phyloP scores from a whole-genome alignment of 495 filamentous ascomycete species.

The Viridothelium virens region DNA sequence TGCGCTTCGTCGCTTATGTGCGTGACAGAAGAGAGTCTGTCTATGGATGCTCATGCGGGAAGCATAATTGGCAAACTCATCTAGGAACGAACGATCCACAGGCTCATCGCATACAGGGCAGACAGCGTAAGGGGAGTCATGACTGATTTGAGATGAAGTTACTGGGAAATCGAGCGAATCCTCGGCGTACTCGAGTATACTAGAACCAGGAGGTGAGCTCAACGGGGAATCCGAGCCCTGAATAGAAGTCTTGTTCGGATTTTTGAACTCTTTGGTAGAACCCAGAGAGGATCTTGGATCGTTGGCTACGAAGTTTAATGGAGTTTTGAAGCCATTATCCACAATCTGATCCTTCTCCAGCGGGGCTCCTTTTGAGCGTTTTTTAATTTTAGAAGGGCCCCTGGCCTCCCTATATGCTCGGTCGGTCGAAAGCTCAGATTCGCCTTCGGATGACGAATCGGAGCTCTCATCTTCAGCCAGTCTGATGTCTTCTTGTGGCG shows the following conservation, averaged over 20 bases:
- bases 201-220: not conserved
- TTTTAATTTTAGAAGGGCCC: not conserved
- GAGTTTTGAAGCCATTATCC: not conserved
- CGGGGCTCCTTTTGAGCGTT: not conserved
- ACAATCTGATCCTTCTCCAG: not conserved
- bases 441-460: not conserved
- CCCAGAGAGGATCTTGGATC: not conserved
- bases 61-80: slow-evolving; percentile 2
- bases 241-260: not conserved
- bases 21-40: not conserved
- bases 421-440: not conserved
- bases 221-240: not conserved
- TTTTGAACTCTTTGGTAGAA: not conserved
- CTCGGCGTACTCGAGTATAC: not conserved
- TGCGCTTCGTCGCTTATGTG: not conserved
- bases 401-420: not conserved
- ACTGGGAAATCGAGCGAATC: not conserved
- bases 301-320: not conserved
- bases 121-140: not conserved
- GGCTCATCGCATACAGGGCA: not conserved
- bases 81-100: not conserved
- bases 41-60: not conserved
- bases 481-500: not conserved
- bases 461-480: not conserved
- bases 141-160: not conserved